Conservation (phyloP, 169 alveolate species). For the Ichthyophthirius multifiliis region DNA sequence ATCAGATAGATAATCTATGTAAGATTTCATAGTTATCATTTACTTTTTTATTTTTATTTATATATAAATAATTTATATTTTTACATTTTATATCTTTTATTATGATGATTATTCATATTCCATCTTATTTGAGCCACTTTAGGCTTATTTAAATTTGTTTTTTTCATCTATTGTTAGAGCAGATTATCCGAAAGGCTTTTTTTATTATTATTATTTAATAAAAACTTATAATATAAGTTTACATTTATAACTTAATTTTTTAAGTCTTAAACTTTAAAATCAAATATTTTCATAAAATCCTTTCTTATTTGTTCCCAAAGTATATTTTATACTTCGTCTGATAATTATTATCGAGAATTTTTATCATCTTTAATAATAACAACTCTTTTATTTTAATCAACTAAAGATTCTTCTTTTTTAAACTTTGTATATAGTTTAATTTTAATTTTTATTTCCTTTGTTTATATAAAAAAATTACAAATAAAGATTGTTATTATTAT, state of each 20-base stretch:
- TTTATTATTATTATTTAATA: background rate
- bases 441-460: background rate
- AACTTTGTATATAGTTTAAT: background rate
- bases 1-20: slow-evolving; percentile 15
- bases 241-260: slow-evolving; percentile 21
- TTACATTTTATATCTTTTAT: background rate
- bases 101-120: slow-evolving; percentile 8
- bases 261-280: slow-evolving; percentile 16
- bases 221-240: background rate
- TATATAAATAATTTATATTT: background rate
- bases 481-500: background rate
- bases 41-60: background rate
- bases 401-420: background rate
- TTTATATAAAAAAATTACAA: background rate
- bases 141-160: slow-evolving; percentile 16
- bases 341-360: slow-evolving; percentile 1
- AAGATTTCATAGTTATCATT: slow-evolving; percentile 15
- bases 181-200: slow-evolving; percentile 32
- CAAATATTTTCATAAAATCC: slow-evolving; percentile 11
- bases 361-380: background rate
- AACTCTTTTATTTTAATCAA: background rate
- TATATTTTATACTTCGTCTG: background rate
- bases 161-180: background rate
- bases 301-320: slow-evolving; percentile 28
- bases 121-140: slow-evolving; percentile 10